Percentiles rank a stretch among this genome's conserved stretches.
These are phyloP conservation scores for Mortierella sp. DNA, from an alignment of 371 early-diverging fungal species.

Conservation along the genomic window DNA sequence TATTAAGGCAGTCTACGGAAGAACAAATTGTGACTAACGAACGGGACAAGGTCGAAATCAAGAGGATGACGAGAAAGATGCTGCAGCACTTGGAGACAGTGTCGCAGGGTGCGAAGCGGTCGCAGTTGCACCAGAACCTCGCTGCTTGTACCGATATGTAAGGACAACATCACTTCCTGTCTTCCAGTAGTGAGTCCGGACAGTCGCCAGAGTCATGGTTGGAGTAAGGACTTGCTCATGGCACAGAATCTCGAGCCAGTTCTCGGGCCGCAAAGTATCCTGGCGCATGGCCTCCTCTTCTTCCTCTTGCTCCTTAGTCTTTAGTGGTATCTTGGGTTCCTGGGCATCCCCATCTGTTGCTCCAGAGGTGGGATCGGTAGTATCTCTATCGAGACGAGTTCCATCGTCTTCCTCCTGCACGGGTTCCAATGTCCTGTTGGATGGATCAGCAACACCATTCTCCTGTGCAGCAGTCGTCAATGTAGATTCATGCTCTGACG, in stretches of 20 bases:
- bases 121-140: background rate
- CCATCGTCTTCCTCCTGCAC: slow-evolving; percentile 27
- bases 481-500: background rate
- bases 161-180: slow-evolving; percentile 83
- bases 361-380: background rate
- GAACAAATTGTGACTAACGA: background rate
- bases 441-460: background rate
- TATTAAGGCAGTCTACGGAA: slow-evolving; percentile 13
- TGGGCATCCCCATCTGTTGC: background rate
- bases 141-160: slow-evolving; percentile 67
- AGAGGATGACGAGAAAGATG: slow-evolving; percentile 4
- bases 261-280: slow-evolving; percentile 65
- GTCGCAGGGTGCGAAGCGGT: background rate
- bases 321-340: background rate
- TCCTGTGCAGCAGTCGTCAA: background rate
- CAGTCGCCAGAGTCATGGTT: slow-evolving; percentile 86
- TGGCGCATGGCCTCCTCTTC: slow-evolving; percentile 33
- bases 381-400: background rate
- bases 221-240: slow-evolving; percentile 78
- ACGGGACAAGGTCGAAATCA: background rate
- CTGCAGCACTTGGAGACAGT: background rate
- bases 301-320: slow-evolving; percentile 25
- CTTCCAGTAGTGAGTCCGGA: slow-evolving; percentile 88
- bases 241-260: slow-evolving; percentile 82
- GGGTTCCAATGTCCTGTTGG: slow-evolving; percentile 10